phyloP scores from a whole-genome alignment of 2,329 filamentous ascomycete species.

The Elsinoe ampelina region DNA sequence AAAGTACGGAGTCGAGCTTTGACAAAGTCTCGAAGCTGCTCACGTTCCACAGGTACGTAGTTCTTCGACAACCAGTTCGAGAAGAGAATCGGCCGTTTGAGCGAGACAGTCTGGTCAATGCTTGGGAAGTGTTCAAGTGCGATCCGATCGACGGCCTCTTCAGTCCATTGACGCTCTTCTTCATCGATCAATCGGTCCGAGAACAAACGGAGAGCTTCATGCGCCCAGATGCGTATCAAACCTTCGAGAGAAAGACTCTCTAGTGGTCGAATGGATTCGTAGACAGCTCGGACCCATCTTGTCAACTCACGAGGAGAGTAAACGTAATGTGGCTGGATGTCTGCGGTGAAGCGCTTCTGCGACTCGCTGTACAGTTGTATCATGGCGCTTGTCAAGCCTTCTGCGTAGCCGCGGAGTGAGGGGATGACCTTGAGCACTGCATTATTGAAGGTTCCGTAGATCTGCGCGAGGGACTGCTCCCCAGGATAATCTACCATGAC shows the following conservation, averaged over 20 bases:
- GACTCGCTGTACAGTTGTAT: constrained; percentile 93
- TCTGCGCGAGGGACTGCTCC: constrained; percentile 86
- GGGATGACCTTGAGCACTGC: constrained; percentile 96
- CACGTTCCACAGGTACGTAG: constrained; percentile 91
- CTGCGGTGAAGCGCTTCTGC: constrained; percentile 85
- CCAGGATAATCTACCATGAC: constrained; percentile 99
- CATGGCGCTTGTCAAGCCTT: constrained; percentile 93
- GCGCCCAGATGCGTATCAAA: constrained; percentile 92
- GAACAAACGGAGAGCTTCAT: constrained; percentile 92
- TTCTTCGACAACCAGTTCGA: constrained; percentile 99
- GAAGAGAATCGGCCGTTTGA: constrained; percentile 90
- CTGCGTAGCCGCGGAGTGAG: constrained; percentile 86
- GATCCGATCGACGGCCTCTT: constrained; percentile 75
- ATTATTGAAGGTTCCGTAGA: constrained; percentile 96
- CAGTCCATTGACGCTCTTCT: constrained; percentile 91
- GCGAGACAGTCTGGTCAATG: constrained; percentile 81
- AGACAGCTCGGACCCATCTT: constrained; percentile 92
- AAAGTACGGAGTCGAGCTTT: constrained; percentile 96
- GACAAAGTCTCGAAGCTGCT: constrained; percentile 91
- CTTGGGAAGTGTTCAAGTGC: constrained; percentile 88
- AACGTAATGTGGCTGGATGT: constrained; percentile 97
- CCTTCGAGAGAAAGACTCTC: constrained; percentile 84
- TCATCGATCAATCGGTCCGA: constrained; percentile 93
- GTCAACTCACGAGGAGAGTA: constrained; percentile 98
- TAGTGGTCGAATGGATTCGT: constrained; percentile 89